phyloP scores from a whole-genome alignment of 2,329 filamentous ascomycete species.

The Pyrenophora graminea region DNA sequence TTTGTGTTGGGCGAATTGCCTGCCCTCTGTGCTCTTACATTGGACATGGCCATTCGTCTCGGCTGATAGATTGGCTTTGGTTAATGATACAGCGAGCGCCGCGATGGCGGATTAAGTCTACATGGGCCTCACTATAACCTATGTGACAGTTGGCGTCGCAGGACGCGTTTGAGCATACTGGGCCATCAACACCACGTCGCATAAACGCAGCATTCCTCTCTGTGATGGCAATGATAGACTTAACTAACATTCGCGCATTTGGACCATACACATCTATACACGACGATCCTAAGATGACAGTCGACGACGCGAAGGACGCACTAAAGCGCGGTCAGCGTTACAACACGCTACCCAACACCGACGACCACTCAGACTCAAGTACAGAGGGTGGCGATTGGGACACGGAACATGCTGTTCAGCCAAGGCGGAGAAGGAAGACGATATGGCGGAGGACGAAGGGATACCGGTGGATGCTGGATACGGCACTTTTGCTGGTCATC shows the following conservation, averaged over 20 bases:
- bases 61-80: neutral
- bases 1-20: too few species aligned
- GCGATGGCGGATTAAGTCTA: neutral
- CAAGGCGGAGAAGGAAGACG: constrained; percentile 11
- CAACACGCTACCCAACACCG: constrained; percentile 27
- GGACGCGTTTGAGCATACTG: constrained; percentile 19
- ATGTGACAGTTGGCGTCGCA: constrained; percentile 37
- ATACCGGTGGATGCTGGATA: constrained; percentile 37
- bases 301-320: constrained; percentile 4
- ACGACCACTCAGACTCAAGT: constrained; percentile 31
- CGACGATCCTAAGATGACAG: constrained; percentile 15
- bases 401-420: constrained; percentile 10
- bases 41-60: neutral
- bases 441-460: constrained; percentile 20
- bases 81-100: neutral
- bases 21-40: neutral
- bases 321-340: constrained; percentile 32
- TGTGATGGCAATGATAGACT: neutral
- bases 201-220: constrained; percentile 1
- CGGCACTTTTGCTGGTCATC: constrained; percentile 34
- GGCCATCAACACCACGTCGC: constrained; percentile 1
- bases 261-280: constrained; percentile 18
- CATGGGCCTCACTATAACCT: constrained; percentile 1
- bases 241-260: constrained; percentile 10
- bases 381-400: constrained; percentile 38